Percentiles rank a stretch among this genome's conserved stretches.
Conservation (phyloP, 371 early-diverging fungal genomes). For the Mucor racemosus region DNA sequence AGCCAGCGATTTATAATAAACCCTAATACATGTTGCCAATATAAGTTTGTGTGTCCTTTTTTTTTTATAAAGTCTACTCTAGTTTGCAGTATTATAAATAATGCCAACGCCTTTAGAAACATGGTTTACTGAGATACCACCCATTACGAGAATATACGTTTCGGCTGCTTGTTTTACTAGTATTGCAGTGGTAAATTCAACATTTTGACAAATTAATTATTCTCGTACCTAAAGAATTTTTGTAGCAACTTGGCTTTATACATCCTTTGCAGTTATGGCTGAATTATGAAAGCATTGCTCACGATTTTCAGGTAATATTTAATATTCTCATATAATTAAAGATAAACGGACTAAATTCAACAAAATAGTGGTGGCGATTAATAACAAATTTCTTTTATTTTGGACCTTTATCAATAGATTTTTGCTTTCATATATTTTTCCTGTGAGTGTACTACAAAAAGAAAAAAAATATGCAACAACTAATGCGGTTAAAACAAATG, state of each 20-base stretch:
- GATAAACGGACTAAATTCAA: neutral
- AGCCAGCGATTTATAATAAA: neutral
- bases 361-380: constrained; percentile 88
- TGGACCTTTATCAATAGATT: constrained; percentile 88
- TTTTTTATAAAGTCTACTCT: neutral
- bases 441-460: constrained; percentile 62
- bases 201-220: neutral
- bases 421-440: constrained; percentile 94
- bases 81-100: neutral
- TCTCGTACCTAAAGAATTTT: too few relatives aligned
- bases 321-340: neutral
- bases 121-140: constrained; percentile 92
- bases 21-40: neutral
- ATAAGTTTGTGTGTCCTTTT: neutral
- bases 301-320: constrained; percentile 65
- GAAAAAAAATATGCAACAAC: neutral
- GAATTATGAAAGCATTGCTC: constrained; percentile 71
- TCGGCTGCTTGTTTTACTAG: constrained; percentile 79
- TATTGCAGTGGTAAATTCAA: constrained; percentile 71
- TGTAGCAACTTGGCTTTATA: constrained; percentile 72
- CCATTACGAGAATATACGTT: constrained; percentile 84
- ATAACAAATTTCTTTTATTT: constrained; percentile 91
- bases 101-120: constrained; percentile 78
- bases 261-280: constrained; percentile 82
- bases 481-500: neutral